Percentiles rank a stretch among this genome's conserved stretches.
Conservation (phyloP, 768 basidiomycete species). For the Lactarius psammicola region DNA sequence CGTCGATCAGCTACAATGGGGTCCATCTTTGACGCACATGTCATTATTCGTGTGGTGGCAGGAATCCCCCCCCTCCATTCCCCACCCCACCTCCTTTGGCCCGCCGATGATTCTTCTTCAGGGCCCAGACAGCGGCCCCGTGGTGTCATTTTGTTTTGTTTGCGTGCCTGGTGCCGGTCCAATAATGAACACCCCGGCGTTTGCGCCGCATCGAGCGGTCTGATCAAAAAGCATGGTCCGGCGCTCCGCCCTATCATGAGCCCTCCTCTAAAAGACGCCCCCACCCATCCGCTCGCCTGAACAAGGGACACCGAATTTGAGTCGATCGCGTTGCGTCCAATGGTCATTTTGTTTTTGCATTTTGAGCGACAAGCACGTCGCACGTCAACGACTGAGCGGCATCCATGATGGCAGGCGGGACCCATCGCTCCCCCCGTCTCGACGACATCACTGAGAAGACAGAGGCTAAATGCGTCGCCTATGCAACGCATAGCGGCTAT, state of each 20-base stretch:
- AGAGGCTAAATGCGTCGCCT: constrained; percentile 21
- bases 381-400: constrained; percentile 17
- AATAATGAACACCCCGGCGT: constrained; percentile 12
- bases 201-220: constrained; percentile 25
- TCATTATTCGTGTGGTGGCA: not conserved
- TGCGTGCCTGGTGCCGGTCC: constrained; percentile 22
- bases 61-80: not conserved
- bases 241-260: constrained; percentile 24
- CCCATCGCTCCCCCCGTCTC: constrained; percentile 4
- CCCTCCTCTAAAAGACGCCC: constrained; percentile 9
- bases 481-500: constrained; percentile 22
- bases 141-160: constrained; percentile 17
- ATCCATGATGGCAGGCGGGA: constrained; percentile 4
- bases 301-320: constrained; percentile 7
- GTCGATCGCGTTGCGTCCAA: constrained; percentile 2
- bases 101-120: constrained; percentile 7
- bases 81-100: not conserved
- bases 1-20: constrained; percentile 23
- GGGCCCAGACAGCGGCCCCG: constrained; percentile 26
- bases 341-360: not conserved
- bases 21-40: not conserved
- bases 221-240: constrained; percentile 18
- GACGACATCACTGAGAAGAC: constrained; percentile 19
- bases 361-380: constrained; percentile 4
- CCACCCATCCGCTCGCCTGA: constrained; percentile 3